phyloP scores from a whole-genome alignment of 345 rosid species.

The Eucalyptus erythrocorys region DNA sequence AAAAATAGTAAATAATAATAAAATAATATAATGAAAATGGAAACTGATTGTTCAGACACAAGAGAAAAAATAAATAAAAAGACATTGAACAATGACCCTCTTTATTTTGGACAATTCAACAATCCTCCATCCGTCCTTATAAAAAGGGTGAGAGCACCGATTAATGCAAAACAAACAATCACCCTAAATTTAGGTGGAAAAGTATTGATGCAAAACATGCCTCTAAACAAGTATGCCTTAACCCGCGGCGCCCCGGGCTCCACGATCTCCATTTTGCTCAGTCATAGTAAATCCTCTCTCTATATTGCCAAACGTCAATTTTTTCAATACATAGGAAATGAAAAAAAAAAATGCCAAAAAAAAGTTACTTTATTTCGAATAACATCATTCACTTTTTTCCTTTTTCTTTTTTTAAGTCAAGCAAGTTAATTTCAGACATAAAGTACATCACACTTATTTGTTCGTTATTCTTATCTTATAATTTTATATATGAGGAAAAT shows the following conservation, averaged over 20 bases:
- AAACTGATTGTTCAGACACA: neutral
- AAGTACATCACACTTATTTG: fast-evolving
- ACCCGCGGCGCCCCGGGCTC: fast-evolving
- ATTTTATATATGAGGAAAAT: no score
- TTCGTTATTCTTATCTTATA: neutral
- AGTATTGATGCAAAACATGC: neutral
- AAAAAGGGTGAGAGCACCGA: neutral
- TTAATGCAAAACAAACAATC: neutral
- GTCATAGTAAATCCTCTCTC: no score
- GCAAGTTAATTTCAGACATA: neutral
- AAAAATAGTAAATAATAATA: neutral
- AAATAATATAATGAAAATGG: neutral
- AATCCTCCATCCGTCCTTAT: neutral
- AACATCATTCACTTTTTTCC: no score
- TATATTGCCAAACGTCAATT: fast-evolving
- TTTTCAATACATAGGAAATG: no score
- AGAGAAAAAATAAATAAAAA: neutral
- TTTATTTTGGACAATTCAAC: neutral
- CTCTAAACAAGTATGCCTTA: neutral
- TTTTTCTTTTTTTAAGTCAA: neutral
- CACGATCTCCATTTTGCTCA: no score
- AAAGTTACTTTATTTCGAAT: no score
- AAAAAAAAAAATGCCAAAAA: no score
- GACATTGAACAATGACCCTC: neutral
- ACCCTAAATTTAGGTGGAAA: neutral